Evolutionary conservation across 2,329 filamentous ascomycete genomes (phyloP).

Genomic region (Botrytis byssoidea): DNA sequence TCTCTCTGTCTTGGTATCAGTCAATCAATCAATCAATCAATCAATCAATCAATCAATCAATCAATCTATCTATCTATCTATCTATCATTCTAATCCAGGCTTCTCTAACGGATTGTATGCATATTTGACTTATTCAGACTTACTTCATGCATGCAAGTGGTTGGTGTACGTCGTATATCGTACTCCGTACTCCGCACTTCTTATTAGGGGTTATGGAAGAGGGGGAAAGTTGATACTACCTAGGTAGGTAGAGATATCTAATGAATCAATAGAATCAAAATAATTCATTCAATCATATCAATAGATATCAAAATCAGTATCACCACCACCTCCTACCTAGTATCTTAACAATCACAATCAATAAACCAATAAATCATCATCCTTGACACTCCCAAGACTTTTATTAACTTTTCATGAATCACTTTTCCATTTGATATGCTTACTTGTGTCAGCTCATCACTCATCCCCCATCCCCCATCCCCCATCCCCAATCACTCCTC

Average conservation of each 20-base stretch:
- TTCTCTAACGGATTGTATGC: background rate
- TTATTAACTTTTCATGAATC: background rate
- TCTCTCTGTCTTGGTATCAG: background rate
- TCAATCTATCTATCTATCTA: background rate
- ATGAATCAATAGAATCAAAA: background rate
- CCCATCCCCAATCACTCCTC: too few relatives aligned
- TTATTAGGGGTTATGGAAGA: background rate
- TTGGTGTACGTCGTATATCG: background rate
- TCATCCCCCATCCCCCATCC: background rate
- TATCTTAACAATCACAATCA: background rate
- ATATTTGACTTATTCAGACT: background rate
- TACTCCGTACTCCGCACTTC: background rate
- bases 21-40: background rate
- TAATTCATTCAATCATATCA: background rate
- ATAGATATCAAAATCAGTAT: background rate
- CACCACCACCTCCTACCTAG: too few relatives aligned
- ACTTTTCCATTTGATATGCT: background rate
- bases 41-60: background rate
- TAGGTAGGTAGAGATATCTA: background rate
- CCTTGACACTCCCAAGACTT: background rate
- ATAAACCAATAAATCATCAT: background rate
- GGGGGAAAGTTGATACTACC: background rate
- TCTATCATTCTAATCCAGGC: background rate
- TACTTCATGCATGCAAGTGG: background rate
- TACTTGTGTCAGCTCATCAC: background rate